Evolutionary conservation across 1,284 basidiomycete genomes (phyloP).

Genomic region (Leccinum pachyderme): DNA sequence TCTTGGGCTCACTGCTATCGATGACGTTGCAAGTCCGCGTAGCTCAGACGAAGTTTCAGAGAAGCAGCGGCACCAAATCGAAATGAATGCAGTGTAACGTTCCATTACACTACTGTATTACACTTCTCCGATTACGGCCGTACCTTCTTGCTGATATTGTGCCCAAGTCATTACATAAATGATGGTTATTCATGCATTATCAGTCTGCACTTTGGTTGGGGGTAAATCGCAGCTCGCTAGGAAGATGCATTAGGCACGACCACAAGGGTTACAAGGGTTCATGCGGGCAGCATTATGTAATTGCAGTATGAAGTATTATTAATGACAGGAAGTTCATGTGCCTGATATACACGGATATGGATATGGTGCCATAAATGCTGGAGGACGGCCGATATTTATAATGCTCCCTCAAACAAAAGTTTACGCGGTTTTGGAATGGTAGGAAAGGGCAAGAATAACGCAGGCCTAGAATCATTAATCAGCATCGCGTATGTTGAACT

Average conservation of each 20-base stretch:
- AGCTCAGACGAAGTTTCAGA: conserved; percentile 11
- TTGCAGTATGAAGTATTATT: background rate
- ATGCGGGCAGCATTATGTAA: background rate
- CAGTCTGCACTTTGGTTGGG: no score
- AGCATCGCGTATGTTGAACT: conserved; percentile 1
- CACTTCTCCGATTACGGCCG: background rate
- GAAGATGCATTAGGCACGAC: background rate
- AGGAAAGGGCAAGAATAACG: conserved; percentile 55
- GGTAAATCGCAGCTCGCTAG: no score
- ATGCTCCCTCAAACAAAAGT: conserved; percentile 55
- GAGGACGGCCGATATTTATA: conserved; percentile 26
- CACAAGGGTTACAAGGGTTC: background rate
- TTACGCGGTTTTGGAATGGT: conserved; percentile 50
- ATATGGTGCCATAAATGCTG: no score
- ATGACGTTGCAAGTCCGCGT: conserved; percentile 15
- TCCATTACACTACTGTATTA: background rate
- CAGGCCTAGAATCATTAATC: conserved; percentile 42
- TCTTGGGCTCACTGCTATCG: conserved; percentile 31
- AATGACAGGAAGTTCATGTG: background rate
- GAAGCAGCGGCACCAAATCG: conserved; percentile 1
- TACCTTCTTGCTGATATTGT: background rate
- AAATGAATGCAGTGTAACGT: background rate
- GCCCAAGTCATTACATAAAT: background rate
- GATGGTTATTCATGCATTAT: no score
- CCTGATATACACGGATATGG: background rate